Conservation (phyloP, 2,329 filamentous ascomycete genomes). For the Leptographium procerum region DNA sequence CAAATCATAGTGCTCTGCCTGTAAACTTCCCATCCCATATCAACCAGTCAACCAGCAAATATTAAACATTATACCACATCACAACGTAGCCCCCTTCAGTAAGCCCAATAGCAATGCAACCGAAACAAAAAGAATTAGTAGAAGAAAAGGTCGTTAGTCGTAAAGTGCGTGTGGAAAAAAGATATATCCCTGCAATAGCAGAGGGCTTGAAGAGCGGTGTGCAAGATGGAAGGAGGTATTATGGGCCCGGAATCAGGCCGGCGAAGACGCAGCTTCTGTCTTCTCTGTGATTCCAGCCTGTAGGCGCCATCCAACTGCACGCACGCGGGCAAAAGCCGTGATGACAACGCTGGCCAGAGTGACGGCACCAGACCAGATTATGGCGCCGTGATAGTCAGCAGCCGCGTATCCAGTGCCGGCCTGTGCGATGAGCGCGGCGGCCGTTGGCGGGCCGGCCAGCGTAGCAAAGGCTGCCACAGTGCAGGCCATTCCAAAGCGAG, state of each 20-base stretch:
- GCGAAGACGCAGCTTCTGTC: too few species aligned
- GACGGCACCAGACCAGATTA: slow-evolving; percentile 12
- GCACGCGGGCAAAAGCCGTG: slow-evolving; percentile 4
- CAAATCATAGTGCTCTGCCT: too few species aligned
- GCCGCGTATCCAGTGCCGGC: slow-evolving; percentile 2
- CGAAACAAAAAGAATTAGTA: neutral
- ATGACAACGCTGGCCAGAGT: slow-evolving; percentile 8
- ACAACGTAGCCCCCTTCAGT: too few species aligned
- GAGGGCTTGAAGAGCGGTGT: too few species aligned
- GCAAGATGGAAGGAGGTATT: too few species aligned
- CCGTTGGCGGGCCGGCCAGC: slow-evolving; percentile 27
- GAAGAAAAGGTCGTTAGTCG: neutral
- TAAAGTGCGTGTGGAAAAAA: neutral
- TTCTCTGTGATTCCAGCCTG: neutral
- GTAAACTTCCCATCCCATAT: too few species aligned
- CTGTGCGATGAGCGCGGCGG: slow-evolving; percentile 9
- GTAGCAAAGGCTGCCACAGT: slow-evolving; percentile 27
- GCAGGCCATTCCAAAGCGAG: slow-evolving; percentile 31
- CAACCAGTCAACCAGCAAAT: too few species aligned
- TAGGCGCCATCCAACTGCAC: slow-evolving; percentile 7
- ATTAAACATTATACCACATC: too few species aligned
- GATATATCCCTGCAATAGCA: too few species aligned
- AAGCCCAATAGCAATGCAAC: too few species aligned
- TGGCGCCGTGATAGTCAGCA: slow-evolving; percentile 9
- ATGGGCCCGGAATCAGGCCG: neutral